Base-by-base conservation (phyloP, 2,329 filamentous ascomycete genomes). In the Exophiala viscosa region DNA sequence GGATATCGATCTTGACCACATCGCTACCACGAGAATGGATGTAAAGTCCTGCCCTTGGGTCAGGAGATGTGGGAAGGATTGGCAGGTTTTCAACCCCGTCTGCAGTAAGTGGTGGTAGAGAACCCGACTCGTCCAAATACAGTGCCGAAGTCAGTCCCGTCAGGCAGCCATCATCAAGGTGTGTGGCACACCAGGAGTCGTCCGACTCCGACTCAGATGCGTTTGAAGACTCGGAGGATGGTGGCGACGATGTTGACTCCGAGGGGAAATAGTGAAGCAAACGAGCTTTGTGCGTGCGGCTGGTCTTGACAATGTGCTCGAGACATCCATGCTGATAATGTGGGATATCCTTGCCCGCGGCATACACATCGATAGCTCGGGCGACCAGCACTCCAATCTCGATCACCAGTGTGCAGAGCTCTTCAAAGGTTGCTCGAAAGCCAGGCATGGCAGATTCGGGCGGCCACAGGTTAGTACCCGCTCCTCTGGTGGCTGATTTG, bases 121-220 rank as follows among this genome's bases (percentile, higher is more conserved):
- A 63, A 7, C 66, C 67, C 0, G 72, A 71, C 72, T 97, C 92
- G 66, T 96, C 90, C 57, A 96, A 80, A 69, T 95, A 97, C 90
- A 96, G 95, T 61, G 92, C 91, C 3, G 87, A 91, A 0, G 92
- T 97, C 31, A 97, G 78, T 10, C 90, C 92, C 0, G 93, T 97
- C 34, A 97, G 78, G 67, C 92, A 96, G 40, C 93, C 90, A 64
- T 96, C 90, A 69, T 96, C 92, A 48, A 93, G 50, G 55, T 76
- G 74, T 1, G 73, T 76, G 7, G 90, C 88, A 69, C 92, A 97
- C 92, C 93, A 97, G 72, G 95, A 88, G 69, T 96, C 91, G 54
- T 90, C 85, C 9, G 23, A 28, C 5, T 72, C 55, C 0, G 40
- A 45, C 2, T 57, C 48, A 1, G 56, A 49, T 5, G 48, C 39